phyloP scores from a whole-genome alignment of 495 filamentous ascomycete species.

The Xylaria bambusicola region DNA sequence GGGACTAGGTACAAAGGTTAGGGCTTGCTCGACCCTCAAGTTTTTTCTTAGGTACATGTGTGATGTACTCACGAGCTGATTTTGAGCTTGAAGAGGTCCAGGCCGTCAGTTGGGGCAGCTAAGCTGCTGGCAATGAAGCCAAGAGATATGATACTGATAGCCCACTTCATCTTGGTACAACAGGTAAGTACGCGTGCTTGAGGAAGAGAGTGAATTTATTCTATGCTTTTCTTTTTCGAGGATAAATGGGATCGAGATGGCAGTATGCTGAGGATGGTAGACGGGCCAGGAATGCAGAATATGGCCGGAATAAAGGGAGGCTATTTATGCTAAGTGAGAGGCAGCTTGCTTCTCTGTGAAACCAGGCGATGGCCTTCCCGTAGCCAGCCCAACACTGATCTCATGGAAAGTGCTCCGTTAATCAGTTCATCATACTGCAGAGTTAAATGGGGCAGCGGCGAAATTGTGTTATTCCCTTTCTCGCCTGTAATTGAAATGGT shows the following conservation, averaged over 20 bases:
- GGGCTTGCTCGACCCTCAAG: not conserved
- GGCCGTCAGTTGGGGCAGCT: constrained; percentile 27
- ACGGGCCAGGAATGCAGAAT: not conserved
- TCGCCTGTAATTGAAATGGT: constrained; percentile 1
- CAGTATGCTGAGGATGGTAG: constrained; percentile 2
- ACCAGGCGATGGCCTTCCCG: constrained; percentile 9
- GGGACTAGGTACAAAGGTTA: constrained; percentile 16
- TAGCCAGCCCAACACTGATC: not conserved
- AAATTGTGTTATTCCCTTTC: constrained; percentile 13
- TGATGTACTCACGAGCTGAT: constrained; percentile 26
- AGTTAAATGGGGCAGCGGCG: constrained; percentile 9
- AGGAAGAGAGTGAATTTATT: not conserved
- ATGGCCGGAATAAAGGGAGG: not conserved
- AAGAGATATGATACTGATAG: constrained; percentile 22
- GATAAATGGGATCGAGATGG: not conserved
- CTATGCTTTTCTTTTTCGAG: not conserved
- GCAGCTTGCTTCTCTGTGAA: not conserved
- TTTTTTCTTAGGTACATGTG: not conserved
- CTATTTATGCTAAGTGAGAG: constrained; percentile 14
- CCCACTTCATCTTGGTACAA: constrained; percentile 30
- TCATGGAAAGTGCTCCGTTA: not conserved
- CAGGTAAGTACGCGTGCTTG: not conserved
- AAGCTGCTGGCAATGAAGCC: constrained; percentile 27
- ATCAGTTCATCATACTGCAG: not conserved
- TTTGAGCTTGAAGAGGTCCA: constrained; percentile 33